Base-by-base conservation (phyloP, 495 filamentous ascomycete genomes). In the Aspergillus affinis region DNA sequence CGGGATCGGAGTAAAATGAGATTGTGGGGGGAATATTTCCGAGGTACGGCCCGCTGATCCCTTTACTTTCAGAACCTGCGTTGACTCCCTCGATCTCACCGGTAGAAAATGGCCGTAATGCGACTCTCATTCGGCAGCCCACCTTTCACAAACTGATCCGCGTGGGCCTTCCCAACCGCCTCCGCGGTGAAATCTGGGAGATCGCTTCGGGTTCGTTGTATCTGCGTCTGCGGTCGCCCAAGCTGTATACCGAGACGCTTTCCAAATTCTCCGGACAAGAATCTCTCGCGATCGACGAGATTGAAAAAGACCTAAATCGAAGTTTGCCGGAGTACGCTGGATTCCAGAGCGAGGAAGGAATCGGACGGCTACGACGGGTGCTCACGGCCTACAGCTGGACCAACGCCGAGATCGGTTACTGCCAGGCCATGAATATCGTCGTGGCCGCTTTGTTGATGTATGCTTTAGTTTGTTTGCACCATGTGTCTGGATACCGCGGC, bases 351-450 rank as follows among this genome's bases (percentile, higher is more conserved):
- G 91, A 96, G 65, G 92, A 97, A 66, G 94, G 94, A 9, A 98
- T 98, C 64, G 91, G 87, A 20, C 86, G 94, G 13, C 80, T 98
- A 55, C 84, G 94, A 48, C 80, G 93, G 51, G 94, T 98, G 26
- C 81, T 98, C 27, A 96, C 92, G 5, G 94, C 94, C 13, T 98
- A 98, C 73, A 96, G 91, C 72, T 98, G 94, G 94, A 90, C 84
- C 21, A 92, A 98, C 67, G 84, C 90, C 50, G 90, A 96, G 61
- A 92, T 98, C 45, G 94, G 94, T 26, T 98, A 98, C 71, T 98
- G 94, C 71, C 94, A 98, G 72, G 94, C 94, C 21, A 98, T 98
- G 94, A 98, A 98, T 69, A 98, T 98, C 61, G 94, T 98, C 18
- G 93, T 96, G 7, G 94, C 94, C 18, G 94, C 94, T 9, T 72